phyloP scores from a whole-genome alignment of 495 filamentous ascomycete genomes.

The Clohesyomyces aquaticus region DNA sequence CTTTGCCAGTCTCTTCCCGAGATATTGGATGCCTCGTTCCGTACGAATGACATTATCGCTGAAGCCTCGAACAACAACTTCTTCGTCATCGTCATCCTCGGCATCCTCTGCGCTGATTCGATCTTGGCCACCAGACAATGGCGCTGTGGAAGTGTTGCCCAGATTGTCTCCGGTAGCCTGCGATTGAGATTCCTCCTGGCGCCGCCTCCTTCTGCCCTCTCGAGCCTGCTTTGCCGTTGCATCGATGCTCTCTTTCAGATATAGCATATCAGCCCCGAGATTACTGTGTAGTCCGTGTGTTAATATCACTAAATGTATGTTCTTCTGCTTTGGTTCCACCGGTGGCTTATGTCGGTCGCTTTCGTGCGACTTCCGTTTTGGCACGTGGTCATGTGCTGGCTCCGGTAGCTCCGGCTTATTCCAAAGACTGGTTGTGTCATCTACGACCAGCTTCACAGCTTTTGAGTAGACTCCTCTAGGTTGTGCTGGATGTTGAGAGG shows the following conservation, averaged over 20 bases:
- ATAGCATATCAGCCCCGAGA: slow-evolving; percentile 95
- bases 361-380: slow-evolving; percentile 28
- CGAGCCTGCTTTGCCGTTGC: slow-evolving; percentile 71
- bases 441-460: slow-evolving; percentile 74
- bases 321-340: slow-evolving; percentile 60
- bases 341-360: not conserved
- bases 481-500: slow-evolving; percentile 55
- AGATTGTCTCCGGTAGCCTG: slow-evolving; percentile 7
- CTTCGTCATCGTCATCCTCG: slow-evolving; percentile 73
- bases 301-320: slow-evolving; percentile 85
- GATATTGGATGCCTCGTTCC: slow-evolving; percentile 92
- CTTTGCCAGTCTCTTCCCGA: slow-evolving; percentile 92
- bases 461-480: slow-evolving; percentile 77
- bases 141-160: slow-evolving; percentile 40
- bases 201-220: slow-evolving; percentile 61
- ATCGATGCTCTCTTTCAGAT: slow-evolving; percentile 95
- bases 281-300: slow-evolving; percentile 97
- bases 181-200: slow-evolving; percentile 46
- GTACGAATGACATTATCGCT: slow-evolving; percentile 87
- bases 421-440: slow-evolving; percentile 89
- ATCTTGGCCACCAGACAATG: slow-evolving; percentile 50
- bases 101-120: slow-evolving; percentile 52
- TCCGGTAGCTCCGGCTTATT: slow-evolving; percentile 80
- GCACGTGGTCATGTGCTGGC: slow-evolving; percentile 55
- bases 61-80: slow-evolving; percentile 93